A percentile compares a stretch with the other conserved stretches of the same genome.
Conservation (phyloP, 208 protist species). For the Crithidia thermophila region DNA sequence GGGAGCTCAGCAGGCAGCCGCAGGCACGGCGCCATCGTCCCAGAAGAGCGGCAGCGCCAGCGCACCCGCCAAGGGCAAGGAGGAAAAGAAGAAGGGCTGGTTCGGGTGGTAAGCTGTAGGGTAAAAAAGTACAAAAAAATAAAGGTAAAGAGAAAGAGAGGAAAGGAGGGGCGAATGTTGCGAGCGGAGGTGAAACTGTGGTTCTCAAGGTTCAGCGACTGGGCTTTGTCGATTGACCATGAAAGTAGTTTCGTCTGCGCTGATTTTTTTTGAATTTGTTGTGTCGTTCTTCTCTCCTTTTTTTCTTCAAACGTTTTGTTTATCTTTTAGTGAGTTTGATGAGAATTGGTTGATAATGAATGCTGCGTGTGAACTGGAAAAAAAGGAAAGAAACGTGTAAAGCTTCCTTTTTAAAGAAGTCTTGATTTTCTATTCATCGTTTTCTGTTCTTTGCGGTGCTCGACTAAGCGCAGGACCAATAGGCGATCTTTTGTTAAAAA, state of each 20-base stretch:
- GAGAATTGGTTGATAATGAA: not conserved
- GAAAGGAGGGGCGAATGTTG: too few relatives aligned
- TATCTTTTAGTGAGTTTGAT: too few relatives aligned
- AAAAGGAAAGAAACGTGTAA: not conserved
- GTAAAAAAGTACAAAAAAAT: too few relatives aligned
- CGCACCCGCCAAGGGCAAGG: conserved; percentile 7
- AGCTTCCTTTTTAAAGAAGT: too few relatives aligned
- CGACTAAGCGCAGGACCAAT: not conserved
- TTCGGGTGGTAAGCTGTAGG: too few relatives aligned
- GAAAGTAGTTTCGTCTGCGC: too few relatives aligned
- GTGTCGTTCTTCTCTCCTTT: not conserved
- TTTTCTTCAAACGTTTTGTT: not conserved
- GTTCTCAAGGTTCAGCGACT: too few relatives aligned
- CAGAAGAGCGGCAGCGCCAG: not conserved
- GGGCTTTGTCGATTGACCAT: too few relatives aligned
- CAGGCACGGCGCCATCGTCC: not conserved
- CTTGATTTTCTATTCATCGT: too few relatives aligned
- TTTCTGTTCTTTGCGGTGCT: not conserved
- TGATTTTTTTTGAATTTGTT: too few relatives aligned
- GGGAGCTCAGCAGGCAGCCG: not conserved
- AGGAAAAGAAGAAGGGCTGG: conserved; percentile 25
- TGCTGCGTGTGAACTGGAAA: not conserved
- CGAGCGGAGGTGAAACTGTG: too few relatives aligned
- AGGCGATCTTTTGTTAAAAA: not conserved
- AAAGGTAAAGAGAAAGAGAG: too few relatives aligned